Percentiles rank a stretch among this genome's conserved stretches.
Evolutionary conservation across 139 green algal species (phyloP).

Genomic region (Coelastrella sp.): DNA sequence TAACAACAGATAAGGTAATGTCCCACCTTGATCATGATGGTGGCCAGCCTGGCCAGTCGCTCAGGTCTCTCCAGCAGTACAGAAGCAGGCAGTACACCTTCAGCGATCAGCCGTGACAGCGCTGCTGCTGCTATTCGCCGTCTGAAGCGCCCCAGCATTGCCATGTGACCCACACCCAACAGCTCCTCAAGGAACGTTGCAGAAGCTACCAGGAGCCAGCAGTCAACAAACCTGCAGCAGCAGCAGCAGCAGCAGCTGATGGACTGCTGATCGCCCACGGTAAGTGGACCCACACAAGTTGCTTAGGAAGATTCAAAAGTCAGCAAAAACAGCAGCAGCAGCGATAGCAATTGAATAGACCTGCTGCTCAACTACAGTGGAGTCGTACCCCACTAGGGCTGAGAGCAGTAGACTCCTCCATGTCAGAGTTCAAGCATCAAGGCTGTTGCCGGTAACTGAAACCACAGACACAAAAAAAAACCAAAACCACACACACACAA

Average conservation of each 20-base stretch:
- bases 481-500: not conserved
- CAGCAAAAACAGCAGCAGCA: not conserved
- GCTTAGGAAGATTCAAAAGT: not conserved
- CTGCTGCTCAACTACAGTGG: no score
- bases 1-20: not conserved
- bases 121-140: conserved; percentile 30
- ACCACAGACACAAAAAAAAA: not conserved
- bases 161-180: conserved; percentile 59
- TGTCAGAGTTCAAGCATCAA: no score
- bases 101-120: conserved; percentile 27
- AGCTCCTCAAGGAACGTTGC: conserved; percentile 37
- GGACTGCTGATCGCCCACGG: no score
- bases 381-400: no score
- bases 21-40: conserved; percentile 47
- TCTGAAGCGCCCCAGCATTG: conserved; percentile 66
- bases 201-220: conserved; percentile 32
- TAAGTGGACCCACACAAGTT: no score
- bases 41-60: not conserved
- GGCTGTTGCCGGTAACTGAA: not conserved
- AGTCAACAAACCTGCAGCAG: conserved; percentile 41
- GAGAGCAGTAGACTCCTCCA: no score
- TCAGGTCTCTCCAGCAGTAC: conserved; percentile 39
- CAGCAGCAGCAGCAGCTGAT: not conserved
- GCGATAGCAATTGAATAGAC: no score
- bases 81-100: conserved; percentile 27